Evolutionary conservation across 768 basidiomycete genomes (phyloP).

Genomic region (Boletus barrowsii): DNA sequence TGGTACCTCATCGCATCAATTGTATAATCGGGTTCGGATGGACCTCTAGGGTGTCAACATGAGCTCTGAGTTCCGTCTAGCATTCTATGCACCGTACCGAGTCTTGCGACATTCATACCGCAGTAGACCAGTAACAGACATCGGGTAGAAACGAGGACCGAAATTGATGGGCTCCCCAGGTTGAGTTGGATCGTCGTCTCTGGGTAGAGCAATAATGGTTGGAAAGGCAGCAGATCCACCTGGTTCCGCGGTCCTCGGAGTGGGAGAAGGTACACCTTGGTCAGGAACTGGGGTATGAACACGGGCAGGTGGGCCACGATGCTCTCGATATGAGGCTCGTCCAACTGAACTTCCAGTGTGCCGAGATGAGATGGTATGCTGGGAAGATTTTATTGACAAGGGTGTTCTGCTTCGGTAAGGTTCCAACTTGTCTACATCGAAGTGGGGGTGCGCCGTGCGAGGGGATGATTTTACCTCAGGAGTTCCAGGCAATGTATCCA

Average conservation of each 20-base stretch:
- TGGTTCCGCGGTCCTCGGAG: background rate
- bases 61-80: background rate
- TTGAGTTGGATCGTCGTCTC: background rate
- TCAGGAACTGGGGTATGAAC: conserved; percentile 6
- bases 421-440: background rate
- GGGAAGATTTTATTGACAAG: conserved; percentile 13
- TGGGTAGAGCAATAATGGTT: conserved; percentile 4
- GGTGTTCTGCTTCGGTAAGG: conserved; percentile 9
- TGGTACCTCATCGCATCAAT: conserved; percentile 16
- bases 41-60: conserved; percentile 4
- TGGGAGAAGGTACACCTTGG: background rate
- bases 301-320: conserved; percentile 16
- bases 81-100: conserved; percentile 5
- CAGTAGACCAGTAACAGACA: conserved; percentile 1
- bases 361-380: conserved; percentile 13
- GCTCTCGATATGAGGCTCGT: conserved; percentile 20
- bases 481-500: background rate
- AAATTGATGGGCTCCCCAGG: conserved; percentile 3
- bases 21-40: background rate
- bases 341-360: conserved; percentile 19
- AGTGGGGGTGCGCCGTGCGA: background rate
- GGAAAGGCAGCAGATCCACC: background rate
- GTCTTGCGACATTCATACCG: conserved; percentile 5
- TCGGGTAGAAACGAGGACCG: too few relatives aligned
- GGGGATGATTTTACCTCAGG: background rate